Conservation (phyloP, 345 rosid genomes). For the Acer yangbiense region DNA sequence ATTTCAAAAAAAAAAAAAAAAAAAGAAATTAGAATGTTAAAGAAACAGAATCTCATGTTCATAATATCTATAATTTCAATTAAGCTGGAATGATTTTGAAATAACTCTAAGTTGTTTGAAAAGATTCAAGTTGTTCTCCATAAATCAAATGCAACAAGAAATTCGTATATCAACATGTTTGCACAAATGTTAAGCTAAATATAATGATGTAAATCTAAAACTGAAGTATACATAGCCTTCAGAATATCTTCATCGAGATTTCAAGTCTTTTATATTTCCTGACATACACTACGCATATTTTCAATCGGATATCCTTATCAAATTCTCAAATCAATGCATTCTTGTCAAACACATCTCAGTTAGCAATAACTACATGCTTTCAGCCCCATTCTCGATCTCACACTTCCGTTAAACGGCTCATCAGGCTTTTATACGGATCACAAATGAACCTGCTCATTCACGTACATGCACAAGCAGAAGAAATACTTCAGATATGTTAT, state of each 20-base stretch:
- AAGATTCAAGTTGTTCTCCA: too few species aligned
- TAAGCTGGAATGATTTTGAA: too few species aligned
- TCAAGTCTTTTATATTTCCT: not conserved
- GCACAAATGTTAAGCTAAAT: too few species aligned
- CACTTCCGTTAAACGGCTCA: not conserved
- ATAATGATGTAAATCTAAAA: too few species aligned
- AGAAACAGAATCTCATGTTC: too few species aligned
- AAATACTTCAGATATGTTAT: not conserved
- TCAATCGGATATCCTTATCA: not conserved
- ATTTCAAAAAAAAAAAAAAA: too few species aligned
- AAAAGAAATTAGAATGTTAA: too few species aligned
- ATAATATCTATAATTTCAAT: too few species aligned
- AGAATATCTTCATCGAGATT: not conserved
- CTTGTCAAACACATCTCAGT: not conserved
- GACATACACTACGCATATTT: not conserved
- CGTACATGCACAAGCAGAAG: not conserved
- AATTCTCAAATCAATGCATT: conserved; percentile 7
- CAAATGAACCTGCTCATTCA: conserved; percentile 69
- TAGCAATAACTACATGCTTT: conserved; percentile 10
- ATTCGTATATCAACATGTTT: too few species aligned
- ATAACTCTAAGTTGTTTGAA: too few species aligned
- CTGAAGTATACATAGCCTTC: not conserved
- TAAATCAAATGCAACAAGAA: too few species aligned
- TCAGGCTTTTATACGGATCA: conserved; percentile 84
- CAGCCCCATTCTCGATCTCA: not conserved